Percentiles rank a stretch among this genome's conserved stretches.
Evolutionary conservation across 2,329 filamentous ascomycete genomes (phyloP).

Genomic region (Botrytis deweyae): DNA sequence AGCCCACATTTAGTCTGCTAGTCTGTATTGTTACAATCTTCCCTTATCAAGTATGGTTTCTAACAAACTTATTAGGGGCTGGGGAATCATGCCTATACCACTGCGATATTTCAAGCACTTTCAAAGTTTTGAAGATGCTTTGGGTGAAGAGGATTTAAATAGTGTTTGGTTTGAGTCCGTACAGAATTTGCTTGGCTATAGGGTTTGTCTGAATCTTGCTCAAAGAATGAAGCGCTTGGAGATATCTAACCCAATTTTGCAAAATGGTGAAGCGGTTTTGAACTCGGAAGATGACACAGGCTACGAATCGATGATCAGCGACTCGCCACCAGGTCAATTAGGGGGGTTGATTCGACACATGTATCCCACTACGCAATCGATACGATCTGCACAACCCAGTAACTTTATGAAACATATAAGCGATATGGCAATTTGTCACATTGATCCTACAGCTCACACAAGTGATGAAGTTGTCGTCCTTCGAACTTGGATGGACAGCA

Average conservation of each 20-base stretch:
- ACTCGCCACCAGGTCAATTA: background rate
- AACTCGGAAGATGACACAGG: background rate
- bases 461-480: constrained; percentile 22
- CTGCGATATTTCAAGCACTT: constrained; percentile 27
- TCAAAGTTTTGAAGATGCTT: constrained; percentile 24
- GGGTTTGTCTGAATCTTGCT: background rate
- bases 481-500: constrained; percentile 26
- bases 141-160: constrained; percentile 13
- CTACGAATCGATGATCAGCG: background rate
- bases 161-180: background rate
- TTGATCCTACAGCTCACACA: background rate
- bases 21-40: background rate
- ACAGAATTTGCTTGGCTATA: background rate
- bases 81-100: constrained; percentile 35
- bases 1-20: background rate
- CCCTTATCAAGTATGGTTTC: background rate
- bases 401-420: background rate
- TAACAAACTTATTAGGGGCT: constrained; percentile 27
- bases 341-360: background rate
- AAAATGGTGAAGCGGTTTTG: background rate
- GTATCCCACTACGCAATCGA: background rate
- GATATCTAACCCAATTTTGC: background rate
- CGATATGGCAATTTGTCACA: background rate
- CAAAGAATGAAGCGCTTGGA: background rate
- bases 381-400: background rate